Base-by-base conservation (phyloP, 768 basidiomycete genomes). In the Glaciozyma antarctica region DNA sequence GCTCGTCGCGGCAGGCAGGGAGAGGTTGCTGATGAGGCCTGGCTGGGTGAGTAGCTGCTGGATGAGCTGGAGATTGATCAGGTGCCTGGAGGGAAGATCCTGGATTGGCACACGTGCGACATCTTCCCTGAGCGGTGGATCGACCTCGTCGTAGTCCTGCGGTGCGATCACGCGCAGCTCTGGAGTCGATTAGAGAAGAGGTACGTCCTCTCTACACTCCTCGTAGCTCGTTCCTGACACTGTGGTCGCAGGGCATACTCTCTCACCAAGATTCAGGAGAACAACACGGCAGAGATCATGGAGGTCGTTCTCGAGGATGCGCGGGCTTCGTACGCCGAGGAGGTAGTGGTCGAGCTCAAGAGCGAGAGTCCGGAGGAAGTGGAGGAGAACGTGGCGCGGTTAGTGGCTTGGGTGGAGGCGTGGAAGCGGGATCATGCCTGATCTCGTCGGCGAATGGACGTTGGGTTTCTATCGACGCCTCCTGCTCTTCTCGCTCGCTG, bases 271-370 rank as follows among this genome's bases (percentile, higher is more conserved):
- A 90, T 99, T 7, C 88, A 93, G 75, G 95, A 99, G 78, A 99
- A 99, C 77, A 93, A 97, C 76, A 88, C 93, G 73, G 92, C 93
- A 17, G 95, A 99, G 79, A 98, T 99, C 74, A 95, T 98, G 92
- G 81, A 88, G 73, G 85, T 92, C 58, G 85, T 95, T 45, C 78
- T 88, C 16, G 86, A 89, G 41, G 95, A 99, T 76, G 93, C 94
- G 5, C 81, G 84, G 52, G 84, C 85, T 47, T 88, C 90, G 0
- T 99, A 97, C 76, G 82, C 86, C 0, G 73, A 81, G n/a, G 86
- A 88, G 76, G 88, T 94, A 68, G 82, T 98, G 30, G 86, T 98
- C 22, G 89, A 89, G 73, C 79, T 98, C 30, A 77, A 81, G 65
- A 91, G 88, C 75, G 87, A 89, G 74, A 81, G 77, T 26, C 83